A percentile compares a stretch with the other conserved stretches of the same genome.
These are phyloP conservation scores for Ogataea nitratoaversa DNA, from an alignment of 805 yeast genomes.

Conservation along the genomic window DNA sequence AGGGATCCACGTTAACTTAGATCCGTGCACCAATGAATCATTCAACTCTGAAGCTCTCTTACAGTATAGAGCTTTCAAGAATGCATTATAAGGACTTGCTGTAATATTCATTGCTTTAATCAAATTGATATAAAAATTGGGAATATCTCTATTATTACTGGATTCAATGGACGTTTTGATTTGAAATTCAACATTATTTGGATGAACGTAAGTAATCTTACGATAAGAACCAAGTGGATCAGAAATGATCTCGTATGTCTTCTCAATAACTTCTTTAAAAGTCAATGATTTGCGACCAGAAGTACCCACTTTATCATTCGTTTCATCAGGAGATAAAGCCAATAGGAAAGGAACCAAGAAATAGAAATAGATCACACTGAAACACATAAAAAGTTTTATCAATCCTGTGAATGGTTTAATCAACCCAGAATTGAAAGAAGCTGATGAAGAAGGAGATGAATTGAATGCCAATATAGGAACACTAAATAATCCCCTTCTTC, in stretches of 20 bases:
- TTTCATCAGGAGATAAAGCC: constrained; percentile 4
- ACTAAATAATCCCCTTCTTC: constrained; percentile 26
- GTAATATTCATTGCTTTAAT: constrained; percentile 9
- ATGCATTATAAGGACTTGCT: constrained; percentile 8
- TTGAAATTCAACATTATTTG: constrained; percentile 13
- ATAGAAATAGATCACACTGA: constrained; percentile 18
- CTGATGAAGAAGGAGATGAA: constrained; percentile 14
- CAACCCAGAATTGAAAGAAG: constrained; percentile 15
- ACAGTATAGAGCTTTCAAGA: constrained; percentile 22
- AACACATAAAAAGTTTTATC: constrained; percentile 21
- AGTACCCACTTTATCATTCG: constrained; percentile 1
- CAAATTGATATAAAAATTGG: constrained; percentile 2
- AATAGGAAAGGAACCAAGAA: constrained; percentile 16
- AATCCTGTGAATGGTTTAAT: constrained; percentile 27
- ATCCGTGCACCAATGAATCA: not conserved
- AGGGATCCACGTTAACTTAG: constrained; percentile 4
- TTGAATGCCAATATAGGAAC: constrained; percentile 28
- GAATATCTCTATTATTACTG: not conserved
- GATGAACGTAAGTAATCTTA: constrained; percentile 7
- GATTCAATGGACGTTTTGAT: constrained; percentile 6
- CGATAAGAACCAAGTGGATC: constrained; percentile 16
- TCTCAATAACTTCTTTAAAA: constrained; percentile 5
- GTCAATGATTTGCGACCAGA: constrained; percentile 1
- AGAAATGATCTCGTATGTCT: constrained; percentile 3
- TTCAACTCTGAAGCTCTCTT: constrained; percentile 15